A percentile compares a stretch with the other conserved stretches of the same genome.
Conservation (phyloP, 2,329 filamentous ascomycete species). For the Ramularia collo-cygni region DNA sequence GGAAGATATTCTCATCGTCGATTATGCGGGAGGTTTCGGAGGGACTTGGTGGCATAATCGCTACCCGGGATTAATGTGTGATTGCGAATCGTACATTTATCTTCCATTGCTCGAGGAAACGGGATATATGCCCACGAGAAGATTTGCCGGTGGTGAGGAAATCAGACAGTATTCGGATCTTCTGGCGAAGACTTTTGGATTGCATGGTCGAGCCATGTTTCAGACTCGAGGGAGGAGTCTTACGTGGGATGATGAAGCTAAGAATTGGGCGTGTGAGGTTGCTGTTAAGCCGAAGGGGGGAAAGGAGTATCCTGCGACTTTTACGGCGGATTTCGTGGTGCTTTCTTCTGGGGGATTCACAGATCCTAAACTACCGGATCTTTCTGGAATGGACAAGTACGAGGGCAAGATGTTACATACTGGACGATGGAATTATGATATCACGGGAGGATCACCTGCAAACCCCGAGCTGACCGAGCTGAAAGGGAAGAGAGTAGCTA, state of each 20-base stretch:
- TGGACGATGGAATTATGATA: constrained; percentile 37
- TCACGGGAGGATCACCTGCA: constrained; percentile 33
- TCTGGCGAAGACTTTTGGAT: constrained; percentile 39
- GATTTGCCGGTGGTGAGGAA: constrained; percentile 40
- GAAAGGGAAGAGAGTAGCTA: constrained; percentile 33
- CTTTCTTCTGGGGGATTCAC: constrained; percentile 36
- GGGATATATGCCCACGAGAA: constrained; percentile 49
- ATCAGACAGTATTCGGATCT: constrained; percentile 40
- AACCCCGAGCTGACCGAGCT: constrained; percentile 30
- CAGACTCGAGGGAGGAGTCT: constrained; percentile 37
- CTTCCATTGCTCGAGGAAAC: constrained; percentile 55
- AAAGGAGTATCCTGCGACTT: constrained; percentile 13
- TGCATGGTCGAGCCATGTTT: constrained; percentile 41
- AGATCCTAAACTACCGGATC: constrained; percentile 40
- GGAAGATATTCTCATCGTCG: constrained; percentile 30
- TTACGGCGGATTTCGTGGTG: constrained; percentile 36
- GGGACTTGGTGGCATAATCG: constrained; percentile 45
- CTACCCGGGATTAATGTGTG: constrained; percentile 45
- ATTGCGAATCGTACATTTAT: constrained; percentile 53
- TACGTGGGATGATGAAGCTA: constrained; percentile 34
- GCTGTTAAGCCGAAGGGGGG: constrained; percentile 24
- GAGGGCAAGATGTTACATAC: constrained; percentile 39
- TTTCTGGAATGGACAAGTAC: constrained; percentile 33
- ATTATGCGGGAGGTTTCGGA: constrained; percentile 43
- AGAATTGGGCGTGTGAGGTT: constrained; percentile 29